phyloP scores from a whole-genome alignment of 192 early-diverging fungal genomes.

The Ramicandelaber brevisporus region DNA sequence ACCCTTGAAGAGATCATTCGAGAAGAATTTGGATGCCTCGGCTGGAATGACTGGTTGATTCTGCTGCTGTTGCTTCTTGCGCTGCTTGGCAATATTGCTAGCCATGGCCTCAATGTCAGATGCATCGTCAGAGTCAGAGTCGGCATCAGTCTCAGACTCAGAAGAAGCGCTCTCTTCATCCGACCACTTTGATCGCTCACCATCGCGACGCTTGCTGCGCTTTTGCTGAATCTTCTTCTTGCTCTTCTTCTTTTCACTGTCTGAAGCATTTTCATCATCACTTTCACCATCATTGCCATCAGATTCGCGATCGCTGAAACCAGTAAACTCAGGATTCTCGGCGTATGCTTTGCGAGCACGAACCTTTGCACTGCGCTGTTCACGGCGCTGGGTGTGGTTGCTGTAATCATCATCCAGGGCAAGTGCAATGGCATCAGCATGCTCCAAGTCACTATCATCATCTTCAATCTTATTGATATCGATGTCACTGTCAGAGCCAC shows the following conservation, averaged over 20 bases:
- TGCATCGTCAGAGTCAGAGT: conserved; percentile 13
- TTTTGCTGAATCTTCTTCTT: no score
- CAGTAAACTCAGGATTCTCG: conserved; percentile 39
- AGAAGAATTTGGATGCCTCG: no score
- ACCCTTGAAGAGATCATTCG: no score
- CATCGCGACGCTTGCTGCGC: no score
- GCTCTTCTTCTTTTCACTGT: conserved; percentile 2
- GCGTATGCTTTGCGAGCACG: conserved; percentile 47
- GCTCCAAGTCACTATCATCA: conserved; percentile 10
- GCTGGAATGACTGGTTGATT: no score
- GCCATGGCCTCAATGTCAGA: no score
- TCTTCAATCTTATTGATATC: conserved; percentile 10
- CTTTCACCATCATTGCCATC: conserved; percentile 3
- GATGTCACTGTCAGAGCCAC: conserved; percentile 6
- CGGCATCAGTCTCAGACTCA: conserved; percentile 14
- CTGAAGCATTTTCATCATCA: conserved; percentile 3
- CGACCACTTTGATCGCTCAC: no score
- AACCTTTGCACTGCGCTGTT: conserved; percentile 47
- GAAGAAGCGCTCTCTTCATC: conserved; percentile 8
- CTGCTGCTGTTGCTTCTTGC: no score
- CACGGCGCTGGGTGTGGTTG: conserved; percentile 39
- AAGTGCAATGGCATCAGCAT: no score
- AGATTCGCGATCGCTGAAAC: conserved; percentile 18
- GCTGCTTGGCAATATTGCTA: no score
- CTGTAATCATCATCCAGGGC: conserved; percentile 38